Evolutionary conservation across 208 protist genomes (phyloP), one percentile per base, ranked within the genome.

Genomic region (Balamuthia mandrillaris): DNA sequence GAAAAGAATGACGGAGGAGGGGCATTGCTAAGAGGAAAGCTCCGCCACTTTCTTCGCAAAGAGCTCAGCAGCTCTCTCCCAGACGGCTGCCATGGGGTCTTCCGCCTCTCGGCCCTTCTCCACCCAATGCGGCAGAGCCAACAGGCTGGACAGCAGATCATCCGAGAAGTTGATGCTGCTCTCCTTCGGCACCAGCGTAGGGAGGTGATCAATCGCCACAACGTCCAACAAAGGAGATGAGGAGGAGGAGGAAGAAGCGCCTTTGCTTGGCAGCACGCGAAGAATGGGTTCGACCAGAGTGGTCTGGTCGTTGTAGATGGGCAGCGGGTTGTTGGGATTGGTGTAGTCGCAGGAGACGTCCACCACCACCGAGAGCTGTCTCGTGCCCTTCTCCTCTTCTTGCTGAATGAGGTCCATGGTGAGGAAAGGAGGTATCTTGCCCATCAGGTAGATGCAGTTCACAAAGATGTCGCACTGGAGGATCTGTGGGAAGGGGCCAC

Each of bases 371-470:
- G 81, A 63, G 24, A 91, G 49, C 70, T 79, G 45, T 1, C 9
- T 39, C 63, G 29, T 18, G 12, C 3, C 27, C 10, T 3, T 65
- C 27, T 10, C 61, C 14, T 9, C 33, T 12, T n/a, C 61, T n/a
- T 3, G 18, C 1, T 58, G 16, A 24, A 89, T 39, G 75, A 86
- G 85, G 6, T 89, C 88, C 0, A 14, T 60, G 29, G 52, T 89
- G 37, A 93, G 5, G 58, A 93, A 92, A 45, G 87, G 90, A 42
- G 87, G 47, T 58, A 88, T 90, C 16, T 87, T 78, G 18, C 35
- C 39, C n/a, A 16, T 47, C 27, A 95, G 85, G 78, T 93, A 93
- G 70, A 95, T 94, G 81, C 89, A 90, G 86, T 95, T 95, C 44
- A 95, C 82, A 18, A 95, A 68, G 41, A 95, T 87, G 74, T 94